Evolutionary conservation across 805 yeast species (phyloP).

Genomic region (Lachancea quebecensis): DNA sequence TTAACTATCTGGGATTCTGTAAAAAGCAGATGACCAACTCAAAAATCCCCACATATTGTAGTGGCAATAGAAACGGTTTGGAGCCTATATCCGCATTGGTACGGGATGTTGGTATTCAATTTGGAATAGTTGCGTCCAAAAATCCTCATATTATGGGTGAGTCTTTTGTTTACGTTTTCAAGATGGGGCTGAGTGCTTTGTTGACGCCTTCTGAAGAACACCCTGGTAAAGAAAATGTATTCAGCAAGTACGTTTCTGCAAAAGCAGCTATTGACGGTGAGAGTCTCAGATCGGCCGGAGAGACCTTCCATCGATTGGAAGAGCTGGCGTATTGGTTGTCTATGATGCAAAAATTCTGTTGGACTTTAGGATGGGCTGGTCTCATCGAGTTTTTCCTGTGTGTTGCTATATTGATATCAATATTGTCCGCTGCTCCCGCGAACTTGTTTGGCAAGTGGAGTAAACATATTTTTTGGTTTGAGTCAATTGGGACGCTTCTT

Average conservation of each 20-base stretch:
- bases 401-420: not conserved
- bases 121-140: conserved; percentile 20
- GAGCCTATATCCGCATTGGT: conserved; percentile 23
- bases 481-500: no score
- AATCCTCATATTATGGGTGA: conserved; percentile 21
- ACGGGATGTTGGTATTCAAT: conserved; percentile 28
- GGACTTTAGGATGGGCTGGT: not conserved
- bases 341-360: conserved; percentile 2
- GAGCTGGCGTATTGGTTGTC: not conserved
- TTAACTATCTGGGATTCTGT: conserved; percentile 27
- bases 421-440: not conserved
- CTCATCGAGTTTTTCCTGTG: conserved; percentile 4
- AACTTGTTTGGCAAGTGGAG: not conserved
- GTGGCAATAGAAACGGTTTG: conserved; percentile 18
- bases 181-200: conserved; percentile 18
- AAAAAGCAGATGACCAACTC: conserved; percentile 11
- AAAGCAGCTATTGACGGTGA: not conserved
- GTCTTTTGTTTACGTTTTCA: conserved; percentile 22
- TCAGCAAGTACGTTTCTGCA: conserved; percentile 14
- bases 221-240: conserved; percentile 12
- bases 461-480: no score
- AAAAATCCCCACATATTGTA: conserved; percentile 17
- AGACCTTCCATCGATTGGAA: not conserved
- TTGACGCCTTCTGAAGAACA: conserved; percentile 11
- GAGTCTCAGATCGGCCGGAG: not conserved